Base-by-base conservation (phyloP, 108 stramenopile genomes). In the Cyclotella cryptica region DNA sequence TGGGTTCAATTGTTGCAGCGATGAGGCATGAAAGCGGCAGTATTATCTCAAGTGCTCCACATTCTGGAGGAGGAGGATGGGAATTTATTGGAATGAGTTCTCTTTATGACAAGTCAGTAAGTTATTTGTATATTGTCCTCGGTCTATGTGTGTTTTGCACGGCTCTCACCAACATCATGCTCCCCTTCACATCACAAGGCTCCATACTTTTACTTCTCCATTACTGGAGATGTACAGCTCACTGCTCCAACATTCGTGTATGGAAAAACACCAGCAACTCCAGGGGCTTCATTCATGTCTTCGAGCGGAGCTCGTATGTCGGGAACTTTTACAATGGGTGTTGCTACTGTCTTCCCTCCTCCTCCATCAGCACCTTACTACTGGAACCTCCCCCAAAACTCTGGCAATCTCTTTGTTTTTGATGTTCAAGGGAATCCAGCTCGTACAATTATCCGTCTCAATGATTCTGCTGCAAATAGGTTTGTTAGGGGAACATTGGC, bases 181-280 rank as follows among this genome's bases (percentile, higher is more conserved):
- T n/a, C n/a, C n/a, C n/a, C n/a, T n/a, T n/a, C n/a, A n/a, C n/a
- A n/a, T n/a, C n/a, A n/a, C n/a, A n/a, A n/a, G n/a, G 59, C 54
- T 26, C 75, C 75, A 10, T 76, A 76, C 47, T 81, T 81, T 45
- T 81, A 81, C 69, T 81, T 81, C 45, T 71, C 72, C 10, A 77
- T 81, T 47, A 76, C 58, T n/a, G 80, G 80, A 35, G 80, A 81
- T 67, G 80, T 81, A 7, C 58, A 81, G 2, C 18, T 81, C 14
- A 81, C 80, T 24, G 75, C 80, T 24, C 69, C 80, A 13, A 62
- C 69, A 9, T 53, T 81, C 41, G 45, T 41, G 18, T 81, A 45
- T 40, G 80, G 80, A 42, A 19, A 76, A 30, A 28, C 75, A 22
- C 80, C 67, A 29, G 75, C 75, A 2, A 71, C 29, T 9, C 80